These are phyloP conservation scores for Cercospora sesami DNA, from an alignment of 2,329 filamentous ascomycete species.

Conservation along the genomic window DNA sequence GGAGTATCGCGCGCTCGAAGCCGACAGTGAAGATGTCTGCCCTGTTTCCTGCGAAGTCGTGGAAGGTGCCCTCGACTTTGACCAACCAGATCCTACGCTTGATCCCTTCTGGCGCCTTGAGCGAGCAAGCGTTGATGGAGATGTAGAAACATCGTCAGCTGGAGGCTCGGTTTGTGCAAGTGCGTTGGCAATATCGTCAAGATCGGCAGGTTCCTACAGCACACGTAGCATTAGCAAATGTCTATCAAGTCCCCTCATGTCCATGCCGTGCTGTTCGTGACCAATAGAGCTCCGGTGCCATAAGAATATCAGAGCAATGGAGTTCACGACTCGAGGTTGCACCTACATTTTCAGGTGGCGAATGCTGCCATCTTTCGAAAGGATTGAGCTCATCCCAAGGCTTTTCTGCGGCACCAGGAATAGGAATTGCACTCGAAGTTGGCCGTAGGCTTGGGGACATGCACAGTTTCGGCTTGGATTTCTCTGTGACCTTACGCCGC, in stretches of 20 bases:
- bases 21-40: constrained; percentile 32
- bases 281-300: not conserved
- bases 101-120: constrained; percentile 50
- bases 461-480: constrained; percentile 41
- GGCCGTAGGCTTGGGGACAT: constrained; percentile 66
- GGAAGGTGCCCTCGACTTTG: constrained; percentile 51
- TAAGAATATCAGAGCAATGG: no score
- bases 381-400: constrained; percentile 57
- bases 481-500: constrained; percentile 68
- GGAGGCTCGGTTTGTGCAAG: constrained; percentile 44
- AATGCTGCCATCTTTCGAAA: constrained; percentile 68
- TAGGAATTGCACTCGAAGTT: constrained; percentile 67
- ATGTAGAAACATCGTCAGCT: constrained; percentile 29
- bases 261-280: not conserved
- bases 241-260: not conserved
- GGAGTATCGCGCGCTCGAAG: constrained; percentile 54
- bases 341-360: constrained; percentile 61
- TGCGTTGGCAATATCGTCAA: constrained; percentile 64
- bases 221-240: not conserved
- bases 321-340: not conserved
- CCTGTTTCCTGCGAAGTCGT: constrained; percentile 50
- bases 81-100: constrained; percentile 52
- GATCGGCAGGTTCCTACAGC: constrained; percentile 59
- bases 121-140: constrained; percentile 34
- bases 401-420: constrained; percentile 56